phyloP scores from a whole-genome alignment of 495 filamentous ascomycete genomes.

The Trichoderma parareesei region DNA sequence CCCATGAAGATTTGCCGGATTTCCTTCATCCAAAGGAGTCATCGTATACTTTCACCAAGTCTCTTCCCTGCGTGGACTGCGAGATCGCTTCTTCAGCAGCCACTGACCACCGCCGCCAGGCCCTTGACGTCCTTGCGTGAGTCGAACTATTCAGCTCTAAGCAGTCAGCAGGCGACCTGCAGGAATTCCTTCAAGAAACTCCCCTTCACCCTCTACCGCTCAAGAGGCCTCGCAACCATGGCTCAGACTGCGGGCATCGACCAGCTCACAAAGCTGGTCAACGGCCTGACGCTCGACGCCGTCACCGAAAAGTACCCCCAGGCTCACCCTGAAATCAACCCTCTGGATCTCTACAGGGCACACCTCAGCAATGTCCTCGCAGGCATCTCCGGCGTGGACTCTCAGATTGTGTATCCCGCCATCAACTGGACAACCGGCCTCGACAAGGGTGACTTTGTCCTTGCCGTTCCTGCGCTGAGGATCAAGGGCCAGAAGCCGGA shows the following conservation, averaged over 20 bases:
- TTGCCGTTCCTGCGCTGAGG: conserved; percentile 71
- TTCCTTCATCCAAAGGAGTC: neutral
- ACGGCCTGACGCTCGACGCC: conserved; percentile 30
- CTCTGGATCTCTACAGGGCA: conserved; percentile 78
- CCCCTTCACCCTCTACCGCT: neutral
- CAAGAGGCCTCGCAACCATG: conserved; percentile 9
- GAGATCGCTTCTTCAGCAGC: neutral
- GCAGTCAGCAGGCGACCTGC: neutral
- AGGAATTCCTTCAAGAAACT: neutral
- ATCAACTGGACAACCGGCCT: conserved; percentile 75
- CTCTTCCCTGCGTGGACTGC: neutral
- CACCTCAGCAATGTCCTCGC: conserved; percentile 69
- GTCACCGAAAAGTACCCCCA: conserved; percentile 41
- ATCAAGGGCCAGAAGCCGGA: conserved; percentile 76
- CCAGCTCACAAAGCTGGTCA: conserved; percentile 30
- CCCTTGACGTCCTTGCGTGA: neutral
- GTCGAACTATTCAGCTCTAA: neutral
- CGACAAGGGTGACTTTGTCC: conserved; percentile 81
- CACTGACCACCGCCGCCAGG: neutral
- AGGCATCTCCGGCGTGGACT: conserved; percentile 64
- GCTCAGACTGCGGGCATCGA: conserved; percentile 19
- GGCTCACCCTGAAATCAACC: conserved; percentile 64
- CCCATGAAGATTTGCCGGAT: conserved; percentile 3
- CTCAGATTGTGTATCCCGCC: conserved; percentile 65
- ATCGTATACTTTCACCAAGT: neutral